Conservation (phyloP, 768 basidiomycete species). For the Rhodotorula diobovata region DNA sequence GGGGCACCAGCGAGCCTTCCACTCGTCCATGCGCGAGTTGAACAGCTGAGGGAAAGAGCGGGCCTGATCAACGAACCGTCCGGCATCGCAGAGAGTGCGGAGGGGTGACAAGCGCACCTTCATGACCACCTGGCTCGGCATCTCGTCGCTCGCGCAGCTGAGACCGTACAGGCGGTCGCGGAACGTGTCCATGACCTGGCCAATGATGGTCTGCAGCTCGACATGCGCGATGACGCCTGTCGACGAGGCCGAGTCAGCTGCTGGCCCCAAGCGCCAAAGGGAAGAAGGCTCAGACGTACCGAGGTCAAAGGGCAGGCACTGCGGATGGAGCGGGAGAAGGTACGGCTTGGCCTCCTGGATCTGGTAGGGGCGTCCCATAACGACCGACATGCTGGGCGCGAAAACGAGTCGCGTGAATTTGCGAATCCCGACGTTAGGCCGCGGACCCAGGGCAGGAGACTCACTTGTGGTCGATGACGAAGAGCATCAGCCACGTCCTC, state of each 20-base stretch:
- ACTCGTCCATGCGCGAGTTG: constrained; percentile 39
- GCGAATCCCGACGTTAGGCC: too few relatives aligned
- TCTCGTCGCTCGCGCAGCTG: constrained; percentile 30
- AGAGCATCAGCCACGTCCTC: constrained; percentile 71
- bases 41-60: constrained; percentile 8
- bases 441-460: neutral
- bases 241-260: neutral
- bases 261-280: neutral
- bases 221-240: constrained; percentile 33
- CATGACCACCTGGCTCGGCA: constrained; percentile 33
- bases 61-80: too few relatives aligned
- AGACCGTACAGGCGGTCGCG: constrained; percentile 31
- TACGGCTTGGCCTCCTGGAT: constrained; percentile 35
- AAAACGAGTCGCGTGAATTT: too few relatives aligned
- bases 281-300: neutral
- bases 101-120: constrained; percentile 12
- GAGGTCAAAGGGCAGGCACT: constrained; percentile 33
- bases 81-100: neutral
- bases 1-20: constrained; percentile 32
- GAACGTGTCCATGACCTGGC: constrained; percentile 37
- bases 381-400: constrained; percentile 24
- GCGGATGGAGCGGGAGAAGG: constrained; percentile 24
- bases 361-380: constrained; percentile 35
- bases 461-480: constrained; percentile 38
- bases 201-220: constrained; percentile 34